Percentiles rank a stretch among this genome's conserved stretches.
phyloP scores from a whole-genome alignment of 2,329 filamentous ascomycete species.

The Gyromitra esculenta region DNA sequence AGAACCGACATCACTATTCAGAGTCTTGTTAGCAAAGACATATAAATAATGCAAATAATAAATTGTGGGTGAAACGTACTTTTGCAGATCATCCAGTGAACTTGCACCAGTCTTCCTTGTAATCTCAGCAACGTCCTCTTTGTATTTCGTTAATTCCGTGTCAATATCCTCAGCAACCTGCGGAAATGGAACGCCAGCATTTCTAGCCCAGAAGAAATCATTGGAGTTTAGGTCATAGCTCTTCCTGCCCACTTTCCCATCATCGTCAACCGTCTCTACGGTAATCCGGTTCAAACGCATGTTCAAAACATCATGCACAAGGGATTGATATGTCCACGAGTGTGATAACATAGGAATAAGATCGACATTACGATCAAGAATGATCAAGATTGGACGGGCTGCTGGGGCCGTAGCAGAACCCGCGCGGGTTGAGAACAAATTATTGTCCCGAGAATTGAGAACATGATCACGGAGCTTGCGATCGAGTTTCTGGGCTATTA shows the following conservation, averaged over 20 bases:
- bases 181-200: constrained; percentile 88
- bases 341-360: constrained; percentile 98
- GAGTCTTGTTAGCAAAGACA: constrained; percentile 19
- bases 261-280: constrained; percentile 83
- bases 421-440: constrained; percentile 77
- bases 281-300: constrained; percentile 94
- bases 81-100: constrained; percentile 84
- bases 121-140: constrained; percentile 91
- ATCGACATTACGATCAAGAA: constrained; percentile 95
- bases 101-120: constrained; percentile 95
- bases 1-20: constrained; percentile 49
- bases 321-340: constrained; percentile 74
- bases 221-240: constrained; percentile 87
- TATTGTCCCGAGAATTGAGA: constrained; percentile 90
- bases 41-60: background rate
- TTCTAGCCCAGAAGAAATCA: constrained; percentile 97
- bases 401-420: constrained; percentile 64
- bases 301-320: constrained; percentile 72
- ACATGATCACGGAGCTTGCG: constrained; percentile 96
- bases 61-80: constrained; percentile 40
- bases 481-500: constrained; percentile 93
- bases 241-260: constrained; percentile 78
- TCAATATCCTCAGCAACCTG: constrained; percentile 97
- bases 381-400: constrained; percentile 83
- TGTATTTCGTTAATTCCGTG: constrained; percentile 90